These are phyloP conservation scores for Neurospora sp. DNA, from an alignment of 495 filamentous ascomycete species.

Conservation along the genomic window DNA sequence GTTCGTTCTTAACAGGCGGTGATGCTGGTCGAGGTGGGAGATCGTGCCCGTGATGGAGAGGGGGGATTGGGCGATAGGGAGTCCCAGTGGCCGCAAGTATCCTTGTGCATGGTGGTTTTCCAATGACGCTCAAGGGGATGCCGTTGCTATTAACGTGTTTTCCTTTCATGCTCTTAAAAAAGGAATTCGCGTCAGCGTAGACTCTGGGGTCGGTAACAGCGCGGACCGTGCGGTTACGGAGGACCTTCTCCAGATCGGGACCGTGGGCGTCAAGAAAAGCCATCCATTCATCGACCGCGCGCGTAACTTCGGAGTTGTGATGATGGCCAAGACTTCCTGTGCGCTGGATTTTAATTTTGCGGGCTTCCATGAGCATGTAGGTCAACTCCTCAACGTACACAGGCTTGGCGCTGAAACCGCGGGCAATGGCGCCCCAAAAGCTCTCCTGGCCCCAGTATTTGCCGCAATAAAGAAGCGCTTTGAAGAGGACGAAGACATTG, in stretches of 20 bases:
- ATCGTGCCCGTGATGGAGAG: not conserved
- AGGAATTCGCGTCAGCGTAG: not conserved
- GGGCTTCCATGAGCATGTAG: constrained; percentile 1
- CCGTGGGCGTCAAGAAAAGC: constrained; percentile 7
- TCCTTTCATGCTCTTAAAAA: not conserved
- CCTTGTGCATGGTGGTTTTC: not conserved
- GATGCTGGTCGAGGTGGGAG: not conserved
- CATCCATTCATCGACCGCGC: constrained; percentile 17
- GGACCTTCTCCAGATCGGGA: not conserved
- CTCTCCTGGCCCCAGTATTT: constrained; percentile 2
- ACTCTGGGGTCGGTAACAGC: not conserved
- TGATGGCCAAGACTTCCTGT: not conserved
- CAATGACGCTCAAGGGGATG: not conserved
- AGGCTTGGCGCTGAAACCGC: constrained; percentile 7
- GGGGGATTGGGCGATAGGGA: not conserved
- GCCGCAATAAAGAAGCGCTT: constrained; percentile 5
- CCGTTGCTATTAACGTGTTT: not conserved
- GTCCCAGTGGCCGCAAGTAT: not conserved
- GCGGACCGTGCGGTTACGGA: not conserved
- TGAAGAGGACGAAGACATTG: constrained; percentile 19
- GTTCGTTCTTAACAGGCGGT: not conserved
- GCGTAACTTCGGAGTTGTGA: constrained; percentile 8
- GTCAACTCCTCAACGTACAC: not conserved
- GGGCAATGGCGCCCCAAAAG: constrained; percentile 12
- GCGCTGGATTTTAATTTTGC: constrained; percentile 1